phyloP scores from a whole-genome alignment of 441 rosid species.

The Cnidoscolus chayamansa region DNA sequence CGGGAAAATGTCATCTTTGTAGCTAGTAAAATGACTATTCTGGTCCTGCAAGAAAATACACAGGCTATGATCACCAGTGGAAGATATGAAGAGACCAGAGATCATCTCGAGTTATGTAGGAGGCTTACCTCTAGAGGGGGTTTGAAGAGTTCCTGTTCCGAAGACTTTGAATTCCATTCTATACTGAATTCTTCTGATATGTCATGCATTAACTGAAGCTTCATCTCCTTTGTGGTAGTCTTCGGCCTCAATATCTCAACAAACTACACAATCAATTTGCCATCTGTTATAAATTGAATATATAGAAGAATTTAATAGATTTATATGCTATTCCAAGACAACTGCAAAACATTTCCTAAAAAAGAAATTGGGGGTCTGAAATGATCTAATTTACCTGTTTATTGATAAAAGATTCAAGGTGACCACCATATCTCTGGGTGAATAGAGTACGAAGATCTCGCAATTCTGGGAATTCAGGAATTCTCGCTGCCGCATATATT shows the following conservation, averaged over 20 bases:
- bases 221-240: conserved; percentile 55
- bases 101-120: background rate
- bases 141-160: conserved; percentile 53
- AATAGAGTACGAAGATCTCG: conserved; percentile 64
- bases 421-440: conserved; percentile 53
- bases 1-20: background rate
- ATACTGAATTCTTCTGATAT: conserved; percentile 54
- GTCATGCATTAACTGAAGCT: conserved; percentile 53
- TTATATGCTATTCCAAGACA: no score
- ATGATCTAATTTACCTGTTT: conserved; percentile 43
- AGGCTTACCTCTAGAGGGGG: conserved; percentile 40
- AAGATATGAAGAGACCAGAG: no score
- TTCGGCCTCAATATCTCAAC: conserved; percentile 41
- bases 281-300: background rate
- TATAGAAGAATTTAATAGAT: no score
- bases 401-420: conserved; percentile 40
- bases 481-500: conserved; percentile 74
- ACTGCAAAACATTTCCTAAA: no score
- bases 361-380: no score
- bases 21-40: background rate
- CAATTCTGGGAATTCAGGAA: conserved; percentile 77
- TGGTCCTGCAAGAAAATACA: conserved; percentile 23
- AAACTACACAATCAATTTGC: conserved; percentile 37
- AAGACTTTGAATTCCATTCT: conserved; percentile 57
- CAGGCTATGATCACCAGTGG: background rate